These are phyloP conservation scores for Candida insectalens DNA, from an alignment of 805 yeast genomes.

Conservation along the genomic window DNA sequence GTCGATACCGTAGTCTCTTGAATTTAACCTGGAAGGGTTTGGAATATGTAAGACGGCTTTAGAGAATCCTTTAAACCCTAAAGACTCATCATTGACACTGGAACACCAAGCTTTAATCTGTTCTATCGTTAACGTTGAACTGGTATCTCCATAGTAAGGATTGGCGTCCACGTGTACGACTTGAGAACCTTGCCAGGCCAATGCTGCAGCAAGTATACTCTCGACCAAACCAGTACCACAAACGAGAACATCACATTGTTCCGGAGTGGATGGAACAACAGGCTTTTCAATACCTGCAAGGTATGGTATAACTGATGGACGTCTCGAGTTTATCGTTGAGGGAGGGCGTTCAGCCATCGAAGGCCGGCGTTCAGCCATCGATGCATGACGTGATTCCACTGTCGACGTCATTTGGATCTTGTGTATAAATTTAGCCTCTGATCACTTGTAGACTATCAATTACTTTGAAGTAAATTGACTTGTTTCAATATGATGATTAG, in stretches of 20 bases:
- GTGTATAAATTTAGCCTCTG: too few species aligned
- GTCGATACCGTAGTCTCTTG: conserved; percentile 81
- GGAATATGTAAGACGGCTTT: conserved; percentile 81
- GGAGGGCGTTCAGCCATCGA: conserved; percentile 33
- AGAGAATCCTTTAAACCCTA: conserved; percentile 24
- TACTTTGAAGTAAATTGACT: too few species aligned
- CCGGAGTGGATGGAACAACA: conserved; percentile 48
- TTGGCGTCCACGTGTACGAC: conserved; percentile 86
- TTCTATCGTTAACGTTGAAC: conserved; percentile 79
- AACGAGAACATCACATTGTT: conserved; percentile 77
- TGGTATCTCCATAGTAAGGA: conserved; percentile 79
- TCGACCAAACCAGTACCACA: conserved; percentile 91
- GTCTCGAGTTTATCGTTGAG: conserved; percentile 16
- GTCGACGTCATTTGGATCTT: conserved; percentile 11
- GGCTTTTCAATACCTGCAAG: conserved; percentile 76
- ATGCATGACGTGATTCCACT: conserved; percentile 35
- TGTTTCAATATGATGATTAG: too few species aligned
- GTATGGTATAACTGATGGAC: conserved; percentile 47
- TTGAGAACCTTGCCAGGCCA: conserved; percentile 97
- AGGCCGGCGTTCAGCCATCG: conserved; percentile 62
- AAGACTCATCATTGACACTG: conserved; percentile 41
- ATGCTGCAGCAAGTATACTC: conserved; percentile 82
- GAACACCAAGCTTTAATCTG: conserved; percentile 79
- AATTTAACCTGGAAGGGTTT: conserved; percentile 40
- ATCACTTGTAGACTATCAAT: too few species aligned